Percentiles rank a stretch among this genome's conserved stretches.
Evolutionary conservation across 257 asterid species (phyloP).

Genomic region (Penstemon newberryi): DNA sequence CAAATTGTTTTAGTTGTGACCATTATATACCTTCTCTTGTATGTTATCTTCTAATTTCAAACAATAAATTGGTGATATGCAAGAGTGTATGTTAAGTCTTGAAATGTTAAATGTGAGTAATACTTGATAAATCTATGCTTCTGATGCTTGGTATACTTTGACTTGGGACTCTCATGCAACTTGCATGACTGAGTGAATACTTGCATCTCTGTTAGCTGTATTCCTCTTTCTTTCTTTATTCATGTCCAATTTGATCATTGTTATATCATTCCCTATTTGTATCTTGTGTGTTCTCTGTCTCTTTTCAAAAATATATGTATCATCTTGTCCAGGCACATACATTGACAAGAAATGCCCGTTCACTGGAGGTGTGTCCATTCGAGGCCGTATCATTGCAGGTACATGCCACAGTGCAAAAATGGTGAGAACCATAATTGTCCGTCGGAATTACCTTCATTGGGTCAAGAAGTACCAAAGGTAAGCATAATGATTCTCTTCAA

Average conservation of each 20-base stretch:
- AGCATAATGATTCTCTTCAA: background rate
- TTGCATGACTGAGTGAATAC: too few relatives aligned
- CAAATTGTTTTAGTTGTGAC: too few relatives aligned
- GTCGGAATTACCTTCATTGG: conserved; percentile 74
- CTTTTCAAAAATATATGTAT: background rate
- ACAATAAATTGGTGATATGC: too few relatives aligned
- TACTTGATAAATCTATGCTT: too few relatives aligned
- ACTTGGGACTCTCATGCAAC: too few relatives aligned
- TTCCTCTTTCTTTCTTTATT: background rate
- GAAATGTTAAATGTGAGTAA: too few relatives aligned
- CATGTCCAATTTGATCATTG: too few relatives aligned
- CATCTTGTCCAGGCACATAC: conserved; percentile 48
- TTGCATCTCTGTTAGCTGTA: too few relatives aligned
- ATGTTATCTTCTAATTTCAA: too few relatives aligned
- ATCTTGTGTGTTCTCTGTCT: background rate
- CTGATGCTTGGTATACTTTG: too few relatives aligned
- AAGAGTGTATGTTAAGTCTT: too few relatives aligned
- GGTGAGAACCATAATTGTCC: conserved; percentile 70
- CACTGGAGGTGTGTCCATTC: conserved; percentile 72
- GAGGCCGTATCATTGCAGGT: conserved; percentile 84
- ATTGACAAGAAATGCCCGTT: conserved; percentile 90
- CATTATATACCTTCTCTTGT: too few relatives aligned
- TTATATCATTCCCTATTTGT: background rate
- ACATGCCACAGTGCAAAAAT: conserved; percentile 93
- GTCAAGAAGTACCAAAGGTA: conserved; percentile 79